These are phyloP conservation scores for Stachybotrys elegans DNA, from an alignment of 2,329 filamentous ascomycete species.

Conservation along the genomic window DNA sequence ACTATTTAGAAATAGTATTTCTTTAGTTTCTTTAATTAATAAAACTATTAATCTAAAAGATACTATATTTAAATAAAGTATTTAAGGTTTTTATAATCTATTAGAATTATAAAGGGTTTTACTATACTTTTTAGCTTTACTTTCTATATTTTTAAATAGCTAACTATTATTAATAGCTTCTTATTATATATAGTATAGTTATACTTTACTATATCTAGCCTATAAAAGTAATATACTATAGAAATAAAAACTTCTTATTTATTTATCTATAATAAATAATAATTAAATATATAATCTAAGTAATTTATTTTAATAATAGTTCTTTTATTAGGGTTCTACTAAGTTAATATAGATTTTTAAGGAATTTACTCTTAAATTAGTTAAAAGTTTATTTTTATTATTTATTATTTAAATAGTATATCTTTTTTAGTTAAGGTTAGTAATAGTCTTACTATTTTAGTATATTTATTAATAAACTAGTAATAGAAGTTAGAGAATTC, in stretches of 20 bases:
- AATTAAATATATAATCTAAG: not conserved
- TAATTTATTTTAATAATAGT: not conserved
- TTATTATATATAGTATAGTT: constrained; percentile 1
- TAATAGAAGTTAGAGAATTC: not conserved
- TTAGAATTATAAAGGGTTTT: constrained; percentile 1
- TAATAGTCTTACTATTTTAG: not conserved
- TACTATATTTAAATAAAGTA: constrained; percentile 2
- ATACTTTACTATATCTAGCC: constrained; percentile 1
- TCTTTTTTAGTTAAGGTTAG: not conserved
- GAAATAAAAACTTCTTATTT: not conserved
- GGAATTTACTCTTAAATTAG: not conserved
- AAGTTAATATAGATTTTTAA: not conserved
- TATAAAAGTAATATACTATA: not conserved
- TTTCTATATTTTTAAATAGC: not conserved
- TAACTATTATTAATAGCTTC: not conserved
- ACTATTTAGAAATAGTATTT: not conserved
- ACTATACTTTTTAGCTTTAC: not conserved
- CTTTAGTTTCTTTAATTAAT: not conserved
- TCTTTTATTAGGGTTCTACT: not conserved
- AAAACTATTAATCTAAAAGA: constrained; percentile 5
- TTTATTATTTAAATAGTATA: constrained; percentile 1
- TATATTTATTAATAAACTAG: constrained; percentile 1
- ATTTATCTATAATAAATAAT: not conserved
- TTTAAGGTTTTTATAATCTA: not conserved
- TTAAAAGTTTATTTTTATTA: not conserved